phyloP scores from a whole-genome alignment of 345 rosid genomes.

The Carallia brachiata region DNA sequence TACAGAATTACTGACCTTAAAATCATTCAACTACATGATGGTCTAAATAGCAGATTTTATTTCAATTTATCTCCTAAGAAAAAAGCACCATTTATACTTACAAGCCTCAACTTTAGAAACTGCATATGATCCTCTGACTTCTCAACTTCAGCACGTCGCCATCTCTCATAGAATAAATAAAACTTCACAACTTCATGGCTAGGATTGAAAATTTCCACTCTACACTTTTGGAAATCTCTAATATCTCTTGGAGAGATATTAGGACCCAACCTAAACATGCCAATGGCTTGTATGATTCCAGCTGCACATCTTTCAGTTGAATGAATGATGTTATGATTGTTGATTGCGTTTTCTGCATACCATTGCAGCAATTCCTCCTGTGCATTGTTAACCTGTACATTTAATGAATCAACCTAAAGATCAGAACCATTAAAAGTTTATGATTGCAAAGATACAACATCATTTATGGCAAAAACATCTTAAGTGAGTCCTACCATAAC shows the following conservation, averaged over 20 bases:
- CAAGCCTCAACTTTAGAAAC: constrained; percentile 1
- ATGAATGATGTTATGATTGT: constrained; percentile 73
- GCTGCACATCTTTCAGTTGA: constrained; percentile 87
- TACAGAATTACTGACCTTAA: background rate
- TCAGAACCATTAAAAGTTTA: background rate
- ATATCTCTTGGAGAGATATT: constrained; percentile 81
- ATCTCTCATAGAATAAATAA: constrained; percentile 74
- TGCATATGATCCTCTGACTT: constrained; percentile 39
- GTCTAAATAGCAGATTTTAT: background rate
- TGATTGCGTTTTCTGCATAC: constrained; percentile 81
- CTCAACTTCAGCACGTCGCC: constrained; percentile 86
- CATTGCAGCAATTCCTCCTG: constrained; percentile 93
- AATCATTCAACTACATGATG: background rate
- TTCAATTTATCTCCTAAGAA: background rate
- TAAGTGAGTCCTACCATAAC: constrained; percentile 67
- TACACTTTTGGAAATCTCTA: constrained; percentile 38
- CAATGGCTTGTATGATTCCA: constrained; percentile 84
- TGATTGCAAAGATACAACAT: background rate
- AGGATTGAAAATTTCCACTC: constrained; percentile 38
- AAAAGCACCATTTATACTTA: background rate
- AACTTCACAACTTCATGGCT: constrained; percentile 66
- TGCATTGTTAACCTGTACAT: constrained; percentile 78
- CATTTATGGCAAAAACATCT: background rate
- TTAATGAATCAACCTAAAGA: background rate
- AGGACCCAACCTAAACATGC: constrained; percentile 84